These are phyloP conservation scores for Penicillium mononematosum DNA, from an alignment of 495 filamentous ascomycete genomes.

Conservation along the genomic window DNA sequence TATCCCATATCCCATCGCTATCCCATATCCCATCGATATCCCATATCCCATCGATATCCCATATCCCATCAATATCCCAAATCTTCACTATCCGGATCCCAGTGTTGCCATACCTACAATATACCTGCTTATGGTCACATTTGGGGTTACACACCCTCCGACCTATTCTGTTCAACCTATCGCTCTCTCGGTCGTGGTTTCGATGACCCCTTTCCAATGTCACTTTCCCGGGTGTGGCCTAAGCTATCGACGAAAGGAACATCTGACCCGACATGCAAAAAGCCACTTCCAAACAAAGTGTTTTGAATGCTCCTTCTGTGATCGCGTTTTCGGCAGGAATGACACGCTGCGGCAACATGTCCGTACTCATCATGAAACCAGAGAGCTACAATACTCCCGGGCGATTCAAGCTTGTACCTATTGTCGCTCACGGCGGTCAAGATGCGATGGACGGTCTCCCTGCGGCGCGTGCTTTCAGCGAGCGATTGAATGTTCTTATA, in stretches of 20 bases:
- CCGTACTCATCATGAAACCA: not conserved
- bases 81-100: too few species aligned
- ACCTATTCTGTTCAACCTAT: not conserved
- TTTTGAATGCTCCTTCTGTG: not conserved
- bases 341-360: not conserved
- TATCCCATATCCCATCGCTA: too few species aligned
- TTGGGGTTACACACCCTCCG: not conserved
- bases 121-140: not conserved
- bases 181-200: not conserved
- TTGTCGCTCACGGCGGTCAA: not conserved
- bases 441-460: not conserved
- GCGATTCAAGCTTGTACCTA: not conserved
- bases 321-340: not conserved
- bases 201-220: not conserved
- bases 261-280: not conserved
- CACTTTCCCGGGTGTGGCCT: not conserved
- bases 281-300: not conserved
- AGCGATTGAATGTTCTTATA: not conserved
- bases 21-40: too few species aligned
- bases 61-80: too few species aligned
- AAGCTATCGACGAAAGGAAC: not conserved
- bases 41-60: too few species aligned
- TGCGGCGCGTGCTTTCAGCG: not conserved
- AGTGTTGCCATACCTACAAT: not conserved
- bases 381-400: not conserved